Conservation (phyloP, 495 filamentous ascomycete genomes). For the Annulohypoxylon nitens region DNA sequence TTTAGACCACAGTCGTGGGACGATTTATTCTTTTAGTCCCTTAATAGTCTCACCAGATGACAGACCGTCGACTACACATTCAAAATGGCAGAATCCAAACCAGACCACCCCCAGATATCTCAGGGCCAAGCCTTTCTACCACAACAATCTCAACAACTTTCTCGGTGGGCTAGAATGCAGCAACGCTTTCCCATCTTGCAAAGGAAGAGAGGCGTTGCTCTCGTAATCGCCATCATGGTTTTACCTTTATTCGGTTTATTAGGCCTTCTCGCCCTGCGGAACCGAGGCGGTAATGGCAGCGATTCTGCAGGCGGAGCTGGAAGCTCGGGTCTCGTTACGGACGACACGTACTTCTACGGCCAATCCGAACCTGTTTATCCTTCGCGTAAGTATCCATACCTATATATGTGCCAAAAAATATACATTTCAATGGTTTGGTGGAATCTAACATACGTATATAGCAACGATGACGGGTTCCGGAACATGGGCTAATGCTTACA, state of each 20-base stretch:
- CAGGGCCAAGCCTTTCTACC: conserved; percentile 33
- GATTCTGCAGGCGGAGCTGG: conserved; percentile 23
- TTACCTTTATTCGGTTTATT: conserved; percentile 52
- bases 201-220: conserved; percentile 54
- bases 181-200: conserved; percentile 57
- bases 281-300: conserved; percentile 14
- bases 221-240: conserved; percentile 52
- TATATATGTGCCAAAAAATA: background rate
- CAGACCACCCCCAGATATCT: conserved; percentile 18
- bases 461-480: conserved; percentile 61
- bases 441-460: conserved; percentile 60
- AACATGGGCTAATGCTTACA: conserved; percentile 80
- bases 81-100: conserved; percentile 37
- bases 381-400: conserved; percentile 70
- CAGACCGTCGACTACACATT: conserved; percentile 1
- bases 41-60: conserved; percentile 28
- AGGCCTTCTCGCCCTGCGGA: conserved; percentile 49
- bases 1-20: background rate
- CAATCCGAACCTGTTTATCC: conserved; percentile 86
- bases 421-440: background rate
- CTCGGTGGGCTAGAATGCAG: conserved; percentile 53
- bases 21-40: background rate
- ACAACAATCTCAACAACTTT: conserved; percentile 22
- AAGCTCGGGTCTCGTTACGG: conserved; percentile 51
- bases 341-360: conserved; percentile 65